Percentiles rank a stretch among this genome's conserved stretches.
phyloP scores from a whole-genome alignment of 2,329 filamentous ascomycete species.

The Hymenoscyphus occultus region DNA sequence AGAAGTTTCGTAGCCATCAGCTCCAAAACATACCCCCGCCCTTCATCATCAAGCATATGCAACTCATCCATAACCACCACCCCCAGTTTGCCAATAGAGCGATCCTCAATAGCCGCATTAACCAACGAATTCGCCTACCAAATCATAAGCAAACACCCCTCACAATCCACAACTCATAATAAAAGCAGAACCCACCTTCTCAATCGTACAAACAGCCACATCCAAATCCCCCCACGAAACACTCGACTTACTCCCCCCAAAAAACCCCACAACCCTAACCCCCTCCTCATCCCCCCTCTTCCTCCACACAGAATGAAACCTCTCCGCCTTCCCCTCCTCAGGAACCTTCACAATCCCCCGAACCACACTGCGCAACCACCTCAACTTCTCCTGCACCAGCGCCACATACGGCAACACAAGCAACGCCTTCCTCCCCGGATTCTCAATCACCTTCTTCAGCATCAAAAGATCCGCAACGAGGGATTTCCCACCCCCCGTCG shows the following conservation, averaged over 20 bases:
- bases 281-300: constrained; percentile 54
- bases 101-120: constrained; percentile 71
- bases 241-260: constrained; percentile 67
- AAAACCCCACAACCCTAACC: constrained; percentile 68
- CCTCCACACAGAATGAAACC: constrained; percentile 47
- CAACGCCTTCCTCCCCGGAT: constrained; percentile 63
- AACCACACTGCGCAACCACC: constrained; percentile 67
- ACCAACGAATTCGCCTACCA: constrained; percentile 70
- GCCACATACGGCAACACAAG: constrained; percentile 75
- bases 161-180: neutral
- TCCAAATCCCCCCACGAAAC: constrained; percentile 72
- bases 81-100: constrained; percentile 58
- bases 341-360: constrained; percentile 49
- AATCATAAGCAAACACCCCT: constrained; percentile 6
- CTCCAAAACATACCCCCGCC: constrained; percentile 74
- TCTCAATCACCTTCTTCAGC: constrained; percentile 66
- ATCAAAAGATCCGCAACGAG: constrained; percentile 71
- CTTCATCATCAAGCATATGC: constrained; percentile 78
- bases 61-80: constrained; percentile 72
- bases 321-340: constrained; percentile 7
- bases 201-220: constrained; percentile 75
- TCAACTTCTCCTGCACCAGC: constrained; percentile 75
- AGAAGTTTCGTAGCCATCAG: constrained; percentile 71
- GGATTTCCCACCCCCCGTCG: constrained; percentile 75
- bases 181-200: constrained; percentile 53